Conservation (phyloP, 176 grass and related monocot species). For the Typha latifolia region DNA sequence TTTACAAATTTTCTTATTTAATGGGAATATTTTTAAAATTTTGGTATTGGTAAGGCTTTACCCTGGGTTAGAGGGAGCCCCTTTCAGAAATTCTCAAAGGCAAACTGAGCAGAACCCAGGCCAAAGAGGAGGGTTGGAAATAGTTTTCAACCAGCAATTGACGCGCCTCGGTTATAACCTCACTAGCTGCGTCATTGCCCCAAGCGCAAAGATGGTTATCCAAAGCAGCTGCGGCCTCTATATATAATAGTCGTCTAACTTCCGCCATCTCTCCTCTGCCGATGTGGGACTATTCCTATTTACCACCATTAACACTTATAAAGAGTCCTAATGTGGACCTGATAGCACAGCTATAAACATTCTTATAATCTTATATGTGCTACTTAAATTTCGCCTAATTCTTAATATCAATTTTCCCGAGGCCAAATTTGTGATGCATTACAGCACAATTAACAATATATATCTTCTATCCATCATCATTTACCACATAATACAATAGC, state of each 20-base stretch:
- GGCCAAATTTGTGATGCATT: neutral
- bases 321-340: no score
- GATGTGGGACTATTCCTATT: neutral
- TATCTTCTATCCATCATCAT: neutral
- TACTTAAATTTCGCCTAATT: neutral
- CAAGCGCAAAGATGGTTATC: constrained; percentile 84
- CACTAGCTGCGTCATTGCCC: constrained; percentile 87
- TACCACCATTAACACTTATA: no score
- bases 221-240: no score
- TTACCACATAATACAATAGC: no score
- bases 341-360: no score
- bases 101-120: no score
- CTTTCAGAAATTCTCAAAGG: no score
- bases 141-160: constrained; percentile 22
- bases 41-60: constrained; percentile 16
- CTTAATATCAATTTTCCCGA: neutral
- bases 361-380: neutral
- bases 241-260: constrained; percentile 5
- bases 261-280: neutral
- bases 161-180: constrained; percentile 40
- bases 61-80: constrained; percentile 12
- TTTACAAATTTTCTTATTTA: neutral
- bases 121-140: constrained; percentile 19
- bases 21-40: neutral
- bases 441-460: neutral